phyloP scores from a whole-genome alignment of 148 eudicot genomes.

The Nepenthes gracilis region DNA sequence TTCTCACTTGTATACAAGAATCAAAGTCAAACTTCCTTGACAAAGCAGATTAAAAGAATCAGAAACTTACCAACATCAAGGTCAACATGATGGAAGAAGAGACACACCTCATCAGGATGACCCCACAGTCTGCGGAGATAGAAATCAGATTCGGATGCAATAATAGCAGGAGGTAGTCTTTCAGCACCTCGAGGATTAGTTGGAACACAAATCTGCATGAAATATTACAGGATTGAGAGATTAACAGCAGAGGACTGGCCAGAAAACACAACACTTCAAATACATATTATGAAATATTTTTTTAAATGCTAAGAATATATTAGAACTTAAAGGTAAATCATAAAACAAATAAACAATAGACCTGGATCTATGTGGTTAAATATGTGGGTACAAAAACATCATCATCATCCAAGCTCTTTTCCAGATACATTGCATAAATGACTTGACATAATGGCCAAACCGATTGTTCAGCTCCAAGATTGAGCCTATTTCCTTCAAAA shows the following conservation, averaged over 20 bases:
- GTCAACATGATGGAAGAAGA: neutral
- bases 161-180: slow-evolving; percentile 79
- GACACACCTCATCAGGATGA: slow-evolving; percentile 72
- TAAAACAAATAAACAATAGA: too few relatives aligned
- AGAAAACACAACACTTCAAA: neutral
- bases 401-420: too few relatives aligned
- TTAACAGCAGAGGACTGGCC: neutral
- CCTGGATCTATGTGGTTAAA: too few relatives aligned
- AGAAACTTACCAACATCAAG: neutral
- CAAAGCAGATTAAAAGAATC: neutral
- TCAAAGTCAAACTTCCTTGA: neutral
- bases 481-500: too few relatives aligned
- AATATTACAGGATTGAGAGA: neutral
- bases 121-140: slow-evolving; percentile 91
- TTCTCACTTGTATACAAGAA: too few relatives aligned
- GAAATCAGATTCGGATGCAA: slow-evolving; percentile 68
- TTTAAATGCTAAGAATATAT: too few relatives aligned
- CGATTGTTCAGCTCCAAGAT: too few relatives aligned
- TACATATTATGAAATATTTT: too few relatives aligned
- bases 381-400: too few relatives aligned
- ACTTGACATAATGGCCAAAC: too few relatives aligned
- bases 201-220: slow-evolving; percentile 69
- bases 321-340: too few relatives aligned
- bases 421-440: too few relatives aligned
- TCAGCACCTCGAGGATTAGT: slow-evolving; percentile 93